These are phyloP conservation scores for Paramecium sonneborni DNA, from an alignment of 73 alveolate species.

Conservation along the genomic window DNA sequence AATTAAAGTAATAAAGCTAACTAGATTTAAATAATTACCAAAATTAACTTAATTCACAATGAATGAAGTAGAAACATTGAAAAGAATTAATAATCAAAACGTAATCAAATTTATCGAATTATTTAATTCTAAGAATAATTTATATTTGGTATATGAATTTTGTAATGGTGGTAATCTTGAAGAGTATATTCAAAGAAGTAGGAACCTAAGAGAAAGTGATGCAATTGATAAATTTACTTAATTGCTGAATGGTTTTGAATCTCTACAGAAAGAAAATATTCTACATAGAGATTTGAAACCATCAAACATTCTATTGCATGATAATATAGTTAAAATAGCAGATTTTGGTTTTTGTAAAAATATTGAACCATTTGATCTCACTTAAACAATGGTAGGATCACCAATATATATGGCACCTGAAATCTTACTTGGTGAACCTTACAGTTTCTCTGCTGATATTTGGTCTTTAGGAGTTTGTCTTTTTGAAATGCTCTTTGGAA, in stretches of 20 bases:
- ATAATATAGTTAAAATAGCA: conserved; percentile 48
- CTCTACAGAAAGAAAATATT: conserved; percentile 34
- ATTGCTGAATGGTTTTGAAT: conserved; percentile 50
- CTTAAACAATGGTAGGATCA: conserved; percentile 67
- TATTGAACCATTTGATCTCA: conserved; percentile 31
- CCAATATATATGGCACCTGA: conserved; percentile 74
- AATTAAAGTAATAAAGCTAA: conserved; percentile 43
- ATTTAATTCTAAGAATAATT: conserved; percentile 41
- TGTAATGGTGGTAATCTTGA: conserved; percentile 65
- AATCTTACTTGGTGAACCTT: conserved; percentile 51
- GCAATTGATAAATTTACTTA: conserved; percentile 12
- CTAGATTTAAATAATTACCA: conserved; percentile 39
- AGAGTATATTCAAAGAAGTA: conserved; percentile 18
- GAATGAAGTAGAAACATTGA: conserved; percentile 56
- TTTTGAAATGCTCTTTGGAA: conserved; percentile 62
- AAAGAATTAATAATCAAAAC: conserved; percentile 35
- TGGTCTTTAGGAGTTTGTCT: conserved; percentile 68
- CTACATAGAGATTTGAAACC: conserved; percentile 60
- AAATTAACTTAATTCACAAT: conserved; percentile 56
- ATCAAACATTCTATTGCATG: conserved; percentile 56
- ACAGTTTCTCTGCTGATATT: conserved; percentile 58
- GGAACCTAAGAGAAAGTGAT: conserved; percentile 18
- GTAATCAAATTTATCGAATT: conserved; percentile 58
- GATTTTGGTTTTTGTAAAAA: conserved; percentile 66
- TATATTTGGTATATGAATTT: conserved; percentile 50